Evolutionary conservation across 345 rosid genomes (phyloP).

Genomic region (Theobroma cacao): DNA sequence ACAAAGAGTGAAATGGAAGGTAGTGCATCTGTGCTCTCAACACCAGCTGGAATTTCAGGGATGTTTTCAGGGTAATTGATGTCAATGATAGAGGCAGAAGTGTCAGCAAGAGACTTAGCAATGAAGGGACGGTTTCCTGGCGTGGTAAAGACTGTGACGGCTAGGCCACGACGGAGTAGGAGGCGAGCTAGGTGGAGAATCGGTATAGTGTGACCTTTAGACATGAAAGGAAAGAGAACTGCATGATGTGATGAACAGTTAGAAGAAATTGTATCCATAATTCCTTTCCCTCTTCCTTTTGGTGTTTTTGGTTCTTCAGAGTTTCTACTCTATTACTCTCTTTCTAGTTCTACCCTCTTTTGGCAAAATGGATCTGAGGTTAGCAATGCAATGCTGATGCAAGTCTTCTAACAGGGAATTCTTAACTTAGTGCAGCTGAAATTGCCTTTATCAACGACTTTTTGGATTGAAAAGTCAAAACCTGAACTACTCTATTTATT

Average conservation of each 20-base stretch:
- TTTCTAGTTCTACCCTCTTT: not conserved
- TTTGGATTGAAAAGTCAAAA: too few relatives aligned
- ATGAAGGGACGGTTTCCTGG: slow-evolving; percentile 56
- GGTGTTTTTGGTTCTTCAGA: too few relatives aligned
- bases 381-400: too few relatives aligned
- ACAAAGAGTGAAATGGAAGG: slow-evolving; percentile 55
- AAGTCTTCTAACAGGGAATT: too few relatives aligned
- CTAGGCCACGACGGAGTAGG: slow-evolving; percentile 43
- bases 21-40: slow-evolving; percentile 73
- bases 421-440: too few relatives aligned
- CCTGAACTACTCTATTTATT: too few relatives aligned
- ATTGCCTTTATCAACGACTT: too few relatives aligned
- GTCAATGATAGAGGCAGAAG: slow-evolving; percentile 35
- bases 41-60: slow-evolving; percentile 44
- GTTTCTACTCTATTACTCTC: too few relatives aligned
- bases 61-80: slow-evolving; percentile 51
- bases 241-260: slow-evolving; percentile 30
- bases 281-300: not conserved
- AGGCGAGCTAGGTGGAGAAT: slow-evolving; percentile 60
- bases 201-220: slow-evolving; percentile 85
- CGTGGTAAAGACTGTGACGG: slow-evolving; percentile 70
- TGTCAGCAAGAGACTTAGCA: slow-evolving; percentile 37
- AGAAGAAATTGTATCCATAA: not conserved
- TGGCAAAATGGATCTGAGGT: not conserved
- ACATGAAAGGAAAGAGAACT: slow-evolving; percentile 78